Conservation (phyloP, 352 stramenopile genomes). For the Salisapilia sapeloensis region DNA sequence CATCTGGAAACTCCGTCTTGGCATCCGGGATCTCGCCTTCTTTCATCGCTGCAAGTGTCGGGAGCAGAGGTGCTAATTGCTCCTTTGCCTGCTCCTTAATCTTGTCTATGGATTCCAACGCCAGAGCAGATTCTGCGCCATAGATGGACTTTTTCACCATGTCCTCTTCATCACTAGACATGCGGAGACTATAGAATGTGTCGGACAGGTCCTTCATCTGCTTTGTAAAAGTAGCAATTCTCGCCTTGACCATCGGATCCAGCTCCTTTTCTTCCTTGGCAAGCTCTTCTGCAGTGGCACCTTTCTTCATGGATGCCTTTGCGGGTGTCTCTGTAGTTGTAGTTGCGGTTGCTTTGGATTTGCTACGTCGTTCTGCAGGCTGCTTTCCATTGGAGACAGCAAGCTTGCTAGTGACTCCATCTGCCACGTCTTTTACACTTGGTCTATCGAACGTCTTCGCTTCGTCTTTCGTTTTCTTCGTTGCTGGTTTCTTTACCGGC, state of each 20-base stretch:
- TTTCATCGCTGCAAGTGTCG: conserved; percentile 4
- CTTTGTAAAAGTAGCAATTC: conserved; percentile 48
- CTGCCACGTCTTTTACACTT: conserved; percentile 1
- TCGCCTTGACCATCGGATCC: conserved; percentile 34
- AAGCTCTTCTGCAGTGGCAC: conserved; percentile 2
- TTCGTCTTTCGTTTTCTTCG: conserved; percentile 2
- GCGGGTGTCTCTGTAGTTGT: conserved; percentile 7
- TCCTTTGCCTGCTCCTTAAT: conserved; percentile 6
- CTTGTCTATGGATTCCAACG: conserved; percentile 15
- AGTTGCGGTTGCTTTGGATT: conserved; percentile 10
- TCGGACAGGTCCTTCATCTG: conserved; percentile 60
- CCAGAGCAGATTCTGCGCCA: conserved; percentile 30
- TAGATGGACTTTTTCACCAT: conserved; percentile 59
- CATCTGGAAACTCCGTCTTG: conserved; percentile 19
- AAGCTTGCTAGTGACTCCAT: conserved; percentile 2
- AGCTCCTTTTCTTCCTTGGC: conserved; percentile 11
- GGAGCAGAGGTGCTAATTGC: conserved; percentile 5
- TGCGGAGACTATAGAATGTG: conserved; percentile 17
- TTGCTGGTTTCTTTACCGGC: conserved; percentile 1
- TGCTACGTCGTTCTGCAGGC: too few species aligned
- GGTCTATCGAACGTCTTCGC: conserved; percentile 6
- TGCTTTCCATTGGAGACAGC: too few species aligned
- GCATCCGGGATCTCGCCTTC: conserved; percentile 7
- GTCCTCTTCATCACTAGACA: conserved; percentile 8
- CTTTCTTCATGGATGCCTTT: conserved; percentile 1